A percentile compares a stretch with the other conserved stretches of the same genome.
Evolutionary conservation across 75 land plant species (phyloP).

Genomic region (Pinus albicaulis): DNA sequence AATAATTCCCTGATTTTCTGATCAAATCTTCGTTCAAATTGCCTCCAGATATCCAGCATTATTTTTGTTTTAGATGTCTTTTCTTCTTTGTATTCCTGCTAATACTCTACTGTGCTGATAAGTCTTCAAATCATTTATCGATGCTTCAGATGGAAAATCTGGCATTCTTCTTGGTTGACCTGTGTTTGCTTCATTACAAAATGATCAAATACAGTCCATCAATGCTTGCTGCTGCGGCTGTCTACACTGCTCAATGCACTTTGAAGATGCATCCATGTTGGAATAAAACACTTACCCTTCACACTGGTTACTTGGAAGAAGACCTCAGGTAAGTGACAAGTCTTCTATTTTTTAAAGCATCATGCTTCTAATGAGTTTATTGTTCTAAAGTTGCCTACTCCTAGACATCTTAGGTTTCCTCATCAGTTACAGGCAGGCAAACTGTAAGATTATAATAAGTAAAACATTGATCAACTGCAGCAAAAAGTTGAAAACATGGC

Average conservation of each 20-base stretch:
- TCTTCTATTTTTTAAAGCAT: too few relatives aligned
- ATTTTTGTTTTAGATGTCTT: conserved; percentile 73
- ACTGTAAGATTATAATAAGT: too few relatives aligned
- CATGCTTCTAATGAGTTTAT: too few relatives aligned
- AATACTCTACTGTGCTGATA: too few relatives aligned
- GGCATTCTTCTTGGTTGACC: conserved; percentile 72
- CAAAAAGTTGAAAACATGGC: too few relatives aligned
- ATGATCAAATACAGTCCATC: conserved; percentile 65
- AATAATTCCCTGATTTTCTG: neutral
- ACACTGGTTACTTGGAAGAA: conserved; percentile 76
- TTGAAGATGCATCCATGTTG: conserved; percentile 61
- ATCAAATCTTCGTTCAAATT: neutral
- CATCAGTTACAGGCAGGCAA: neutral
- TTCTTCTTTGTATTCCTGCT: conserved; percentile 44
- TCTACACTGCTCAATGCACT: conserved; percentile 74
- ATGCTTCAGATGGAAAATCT: conserved; percentile 54
- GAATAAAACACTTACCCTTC: conserved; percentile 66
- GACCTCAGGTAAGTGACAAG: neutral
- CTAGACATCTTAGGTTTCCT: too few relatives aligned
- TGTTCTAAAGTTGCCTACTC: too few relatives aligned
- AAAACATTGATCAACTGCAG: too few relatives aligned
- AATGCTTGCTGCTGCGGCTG: conserved; percentile 82
- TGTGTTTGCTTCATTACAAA: conserved; percentile 62
- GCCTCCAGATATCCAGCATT: conserved; percentile 49
- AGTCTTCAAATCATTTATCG: too few relatives aligned